Conservation (phyloP, 306 rosid species). For the Quercus bicolor region DNA sequence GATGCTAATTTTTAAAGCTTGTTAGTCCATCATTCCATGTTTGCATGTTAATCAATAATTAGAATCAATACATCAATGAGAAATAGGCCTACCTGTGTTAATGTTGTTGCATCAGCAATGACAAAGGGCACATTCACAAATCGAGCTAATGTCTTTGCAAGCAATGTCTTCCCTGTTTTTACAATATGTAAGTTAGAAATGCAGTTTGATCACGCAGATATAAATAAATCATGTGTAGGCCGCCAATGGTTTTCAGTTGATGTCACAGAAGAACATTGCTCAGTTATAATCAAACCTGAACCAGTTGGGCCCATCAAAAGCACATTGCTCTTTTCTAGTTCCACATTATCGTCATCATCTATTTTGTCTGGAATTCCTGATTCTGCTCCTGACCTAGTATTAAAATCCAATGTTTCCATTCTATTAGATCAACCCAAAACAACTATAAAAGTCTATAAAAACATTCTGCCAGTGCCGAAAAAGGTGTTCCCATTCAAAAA, state of each 20-base stretch:
- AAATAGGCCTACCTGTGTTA: slow-evolving; percentile 74
- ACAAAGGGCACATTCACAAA: slow-evolving; percentile 97
- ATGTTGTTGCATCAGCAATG: slow-evolving; percentile 94
- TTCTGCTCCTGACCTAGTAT: slow-evolving; percentile 59
- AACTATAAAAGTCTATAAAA: slow-evolving; percentile 7
- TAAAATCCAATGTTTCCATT: slow-evolving; percentile 35
- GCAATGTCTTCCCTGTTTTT: slow-evolving; percentile 88
- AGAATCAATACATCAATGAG: slow-evolving; percentile 11
- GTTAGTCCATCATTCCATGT: neutral
- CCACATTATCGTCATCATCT: slow-evolving; percentile 75
- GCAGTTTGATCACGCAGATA: neutral
- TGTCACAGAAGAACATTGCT: slow-evolving; percentile 1
- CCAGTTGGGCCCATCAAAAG: slow-evolving; percentile 99
- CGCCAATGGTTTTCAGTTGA: slow-evolving; percentile 12
- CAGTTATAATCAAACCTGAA: slow-evolving; percentile 57
- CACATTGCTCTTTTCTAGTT: slow-evolving; percentile 96
- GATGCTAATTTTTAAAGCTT: neutral
- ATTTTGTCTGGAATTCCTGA: slow-evolving; percentile 37
- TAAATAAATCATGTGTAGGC: slow-evolving; percentile 5
- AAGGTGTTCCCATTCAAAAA: neutral
- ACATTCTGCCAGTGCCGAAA: slow-evolving; percentile 4
- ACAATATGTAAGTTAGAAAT: slow-evolving; percentile 35
- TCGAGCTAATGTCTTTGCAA: slow-evolving; percentile 93
- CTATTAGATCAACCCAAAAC: slow-evolving; percentile 8
- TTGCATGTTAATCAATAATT: slow-evolving; percentile 8